Percentiles rank a stretch among this genome's conserved stretches.
These are phyloP conservation scores for Suhomyces bribrorum DNA, from an alignment of 1,139 yeast species.

Conservation along the genomic window DNA sequence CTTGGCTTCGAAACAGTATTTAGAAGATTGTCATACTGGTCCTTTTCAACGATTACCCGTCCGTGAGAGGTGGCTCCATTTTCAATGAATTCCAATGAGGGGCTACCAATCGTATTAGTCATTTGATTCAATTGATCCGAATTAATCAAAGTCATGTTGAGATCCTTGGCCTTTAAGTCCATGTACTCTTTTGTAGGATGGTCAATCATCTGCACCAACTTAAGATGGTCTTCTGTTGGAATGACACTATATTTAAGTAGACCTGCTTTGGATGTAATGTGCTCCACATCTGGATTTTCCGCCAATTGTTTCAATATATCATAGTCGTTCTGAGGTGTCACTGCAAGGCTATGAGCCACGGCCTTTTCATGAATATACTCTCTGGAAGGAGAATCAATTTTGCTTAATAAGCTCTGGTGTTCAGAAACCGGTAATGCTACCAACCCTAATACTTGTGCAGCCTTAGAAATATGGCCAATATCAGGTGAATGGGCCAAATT, in stretches of 20 bases:
- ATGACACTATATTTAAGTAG: constrained; percentile 24
- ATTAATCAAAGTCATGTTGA: constrained; percentile 23
- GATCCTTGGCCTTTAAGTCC: constrained; percentile 16
- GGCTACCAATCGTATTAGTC: constrained; percentile 11
- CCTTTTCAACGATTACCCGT: constrained; percentile 3
- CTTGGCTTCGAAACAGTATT: constrained; percentile 1
- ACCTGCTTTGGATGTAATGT: constrained; percentile 23
- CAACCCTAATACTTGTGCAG: constrained; percentile 11
- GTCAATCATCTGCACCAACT: constrained; percentile 19
- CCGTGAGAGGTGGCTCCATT: constrained; percentile 5
- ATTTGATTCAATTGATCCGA: constrained; percentile 22
- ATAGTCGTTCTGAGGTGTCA: constrained; percentile 12
- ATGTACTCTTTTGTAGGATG: constrained; percentile 34
- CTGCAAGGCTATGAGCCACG: constrained; percentile 7
- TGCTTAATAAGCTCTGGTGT: constrained; percentile 16
- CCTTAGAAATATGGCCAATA: constrained; percentile 23
- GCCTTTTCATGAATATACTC: constrained; percentile 18
- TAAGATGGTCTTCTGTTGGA: constrained; percentile 7
- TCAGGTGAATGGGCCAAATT: constrained; percentile 27
- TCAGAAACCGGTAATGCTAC: constrained; percentile 17
- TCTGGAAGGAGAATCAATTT: constrained; percentile 13
- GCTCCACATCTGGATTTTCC: constrained; percentile 7
- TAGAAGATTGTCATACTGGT: neutral
- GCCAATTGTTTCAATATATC: constrained; percentile 1
- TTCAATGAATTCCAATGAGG: constrained; percentile 5